These are phyloP conservation scores for Otatea glauca DNA, from an alignment of 176 grass and related monocot genomes.

Conservation along the genomic window DNA sequence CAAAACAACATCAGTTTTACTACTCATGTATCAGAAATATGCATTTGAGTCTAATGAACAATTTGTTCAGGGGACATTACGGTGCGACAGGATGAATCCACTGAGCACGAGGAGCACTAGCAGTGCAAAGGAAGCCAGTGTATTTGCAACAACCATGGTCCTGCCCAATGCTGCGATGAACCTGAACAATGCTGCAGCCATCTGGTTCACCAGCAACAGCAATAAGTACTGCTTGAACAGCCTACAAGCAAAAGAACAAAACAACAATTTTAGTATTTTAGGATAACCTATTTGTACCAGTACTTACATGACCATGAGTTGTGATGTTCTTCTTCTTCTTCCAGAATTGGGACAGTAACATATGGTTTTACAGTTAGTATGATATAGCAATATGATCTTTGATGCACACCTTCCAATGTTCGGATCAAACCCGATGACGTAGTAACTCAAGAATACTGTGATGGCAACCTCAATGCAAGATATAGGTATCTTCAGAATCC, in stretches of 20 bases:
- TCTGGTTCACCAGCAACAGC: conserved; percentile 60
- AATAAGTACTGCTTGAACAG: conserved; percentile 72
- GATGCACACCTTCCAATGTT: conserved; percentile 59
- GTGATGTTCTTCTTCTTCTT: not conserved
- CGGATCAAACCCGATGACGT: conserved; percentile 74
- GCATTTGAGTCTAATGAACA: not conserved
- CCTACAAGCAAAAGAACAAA: conserved; percentile 35
- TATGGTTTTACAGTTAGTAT: not conserved
- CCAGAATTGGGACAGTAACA: not conserved
- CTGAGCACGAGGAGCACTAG: conserved; percentile 61
- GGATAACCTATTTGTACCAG: not conserved
- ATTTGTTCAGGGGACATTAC: conserved; percentile 41
- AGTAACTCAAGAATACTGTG: conserved; percentile 69
- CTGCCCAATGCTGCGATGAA: conserved; percentile 62
- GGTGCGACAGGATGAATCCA: conserved; percentile 65
- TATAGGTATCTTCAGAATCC: conserved; percentile 78
- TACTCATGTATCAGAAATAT: not conserved
- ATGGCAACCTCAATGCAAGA: conserved; percentile 62
- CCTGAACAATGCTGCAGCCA: conserved; percentile 62
- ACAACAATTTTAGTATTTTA: not conserved
- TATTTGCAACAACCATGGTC: conserved; percentile 67
- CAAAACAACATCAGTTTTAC: conserved; percentile 24
- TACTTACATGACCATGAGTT: conserved; percentile 4
- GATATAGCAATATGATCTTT: not conserved
- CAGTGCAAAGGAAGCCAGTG: conserved; percentile 59